Conservation (phyloP, 495 filamentous ascomycete genomes). For the Xylaria venustula region DNA sequence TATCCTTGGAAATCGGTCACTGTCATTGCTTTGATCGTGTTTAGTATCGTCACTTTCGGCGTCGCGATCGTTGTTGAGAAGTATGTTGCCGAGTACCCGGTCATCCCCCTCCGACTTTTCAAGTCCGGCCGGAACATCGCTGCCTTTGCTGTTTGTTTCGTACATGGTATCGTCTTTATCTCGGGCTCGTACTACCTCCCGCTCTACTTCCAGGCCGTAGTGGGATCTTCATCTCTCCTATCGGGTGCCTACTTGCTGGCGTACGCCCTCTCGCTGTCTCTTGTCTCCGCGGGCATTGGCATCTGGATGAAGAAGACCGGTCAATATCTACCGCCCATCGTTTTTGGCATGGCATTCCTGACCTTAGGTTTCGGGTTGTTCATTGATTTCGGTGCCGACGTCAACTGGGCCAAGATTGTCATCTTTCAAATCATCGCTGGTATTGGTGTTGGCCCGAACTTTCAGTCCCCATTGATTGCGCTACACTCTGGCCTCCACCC, state of each 20-base stretch:
- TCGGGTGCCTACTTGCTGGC: conserved; percentile 77
- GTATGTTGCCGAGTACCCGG: conserved; percentile 67
- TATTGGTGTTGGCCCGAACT: conserved; percentile 60
- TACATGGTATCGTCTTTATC: conserved; percentile 70
- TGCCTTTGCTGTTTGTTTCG: conserved; percentile 55
- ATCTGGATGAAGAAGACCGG: conserved; percentile 71
- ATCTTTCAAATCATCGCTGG: conserved; percentile 61
- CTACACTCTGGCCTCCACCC: conserved; percentile 65
- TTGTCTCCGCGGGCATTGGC: conserved; percentile 59
- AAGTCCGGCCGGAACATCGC: conserved; percentile 58
- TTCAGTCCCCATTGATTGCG: conserved; percentile 73
- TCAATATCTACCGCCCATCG: conserved; percentile 49
- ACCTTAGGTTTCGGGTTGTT: conserved; percentile 62
- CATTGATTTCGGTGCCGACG: conserved; percentile 49
- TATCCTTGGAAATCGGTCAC: conserved; percentile 70
- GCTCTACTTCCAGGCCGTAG: conserved; percentile 71
- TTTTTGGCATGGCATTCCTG: conserved; percentile 53
- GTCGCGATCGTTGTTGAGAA: conserved; percentile 66
- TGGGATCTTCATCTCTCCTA: conserved; percentile 65
- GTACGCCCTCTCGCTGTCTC: conserved; percentile 65
- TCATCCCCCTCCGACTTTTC: conserved; percentile 73
- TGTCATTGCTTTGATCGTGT: conserved; percentile 74
- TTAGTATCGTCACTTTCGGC: conserved; percentile 58
- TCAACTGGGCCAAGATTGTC: conserved; percentile 56
- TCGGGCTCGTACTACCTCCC: conserved; percentile 69